Evolutionary conservation across 2,329 filamentous ascomycete genomes (phyloP), one percentile per base, ranked within the genome.

Genomic region (Diaporthe aspalathi): DNA sequence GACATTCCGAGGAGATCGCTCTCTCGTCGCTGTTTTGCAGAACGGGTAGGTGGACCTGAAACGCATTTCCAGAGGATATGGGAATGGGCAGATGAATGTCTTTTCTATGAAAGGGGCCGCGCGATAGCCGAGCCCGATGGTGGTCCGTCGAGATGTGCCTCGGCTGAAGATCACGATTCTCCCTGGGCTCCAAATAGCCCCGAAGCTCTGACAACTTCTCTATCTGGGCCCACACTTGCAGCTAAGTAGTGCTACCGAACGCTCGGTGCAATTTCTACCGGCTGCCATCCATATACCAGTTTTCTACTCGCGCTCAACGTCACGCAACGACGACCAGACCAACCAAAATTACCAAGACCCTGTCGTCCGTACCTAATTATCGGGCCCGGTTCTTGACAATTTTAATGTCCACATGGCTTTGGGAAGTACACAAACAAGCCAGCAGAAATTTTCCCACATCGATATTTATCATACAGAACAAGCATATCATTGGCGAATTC

Each of bases 161-260:
- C 68, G 71, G 71, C 71, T 66, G 53, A 63, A 54, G 24, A 65
- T 50, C 50, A 68, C 40, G 38, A 49, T n/a, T n/a, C 35, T 24
- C 2, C 29, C 14, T 32, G 27, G 32, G 24, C 57, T 32, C 57
- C 20, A n/a, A n/a, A n/a, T n/a, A n/a, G n/a, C n/a, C n/a, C n/a
- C n/a, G n/a, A n/a, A n/a, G n/a, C n/a, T n/a, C n/a, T n/a, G n/a
- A n/a, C n/a, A n/a, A n/a, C n/a, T n/a, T n/a, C n/a, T n/a, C n/a
- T 45, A 32, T 35, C 17, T 45, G 14, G 40, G 24, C 32, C 32
- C 24, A 35, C 11, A 62, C 4, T 17, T 22, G 22, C 45, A n/a
- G 20, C 9, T 24, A 0, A 3, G 11, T 49, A 49, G n/a, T 22
- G 47, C 12, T 22, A 6, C n/a, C 45, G n/a, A 49, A 14, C 45